Evolutionary conservation across 2,329 filamentous ascomycete species (phyloP), one percentile per base, ranked within the genome.

Genomic region (Aureobasidium sp.): DNA sequence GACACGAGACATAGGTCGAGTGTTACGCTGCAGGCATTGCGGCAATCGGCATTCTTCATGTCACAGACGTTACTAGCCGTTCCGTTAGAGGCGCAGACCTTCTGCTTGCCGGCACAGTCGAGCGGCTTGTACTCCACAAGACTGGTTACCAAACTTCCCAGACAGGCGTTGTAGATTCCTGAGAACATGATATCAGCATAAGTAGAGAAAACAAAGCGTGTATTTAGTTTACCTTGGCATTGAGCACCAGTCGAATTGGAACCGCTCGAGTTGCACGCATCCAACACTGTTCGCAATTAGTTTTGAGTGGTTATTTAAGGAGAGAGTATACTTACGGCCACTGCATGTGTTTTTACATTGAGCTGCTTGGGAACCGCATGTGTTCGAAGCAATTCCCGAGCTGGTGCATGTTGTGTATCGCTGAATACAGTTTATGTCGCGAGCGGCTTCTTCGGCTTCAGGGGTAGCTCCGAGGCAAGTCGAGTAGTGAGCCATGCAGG

Each of bases 141-240:
- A 34, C 27, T 42, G 22, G 27, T 50, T 12, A 14, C 25, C 21
- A 47, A 14, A 25, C 6, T 41, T 17, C 38, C 48, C 3, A 52
- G 48, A 17, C 50, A 53, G 12, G 25, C 21, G 22, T 53, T 44
- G 19, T 53, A 53, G 8, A 53, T 30, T n/a, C 11, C 22, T 14
- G n/a, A 7, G 38, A 10, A 21, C 38, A 29, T 16, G 27, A 8
- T 29, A 29, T 7, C 27, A 8, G 27, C 7, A 7, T 29, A 4
- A 8, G 7, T 7, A 29, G 7, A 8, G 27, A 12, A 8, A 29
- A 8, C 27, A 12, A 4, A 2, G 3, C n/a, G n/a, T 29, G 12
- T 29, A 29, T 7, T 29, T 7, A 11, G 6, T 22, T 25, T 27
- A 8, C 49, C 38, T 10, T 53, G 39, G 19, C 50, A 42, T 12